A percentile compares a stretch with the other conserved stretches of the same genome.
These are phyloP conservation scores for Neonothopanus nambi DNA, from an alignment of 1,284 basidiomycete species.

Conservation along the genomic window DNA sequence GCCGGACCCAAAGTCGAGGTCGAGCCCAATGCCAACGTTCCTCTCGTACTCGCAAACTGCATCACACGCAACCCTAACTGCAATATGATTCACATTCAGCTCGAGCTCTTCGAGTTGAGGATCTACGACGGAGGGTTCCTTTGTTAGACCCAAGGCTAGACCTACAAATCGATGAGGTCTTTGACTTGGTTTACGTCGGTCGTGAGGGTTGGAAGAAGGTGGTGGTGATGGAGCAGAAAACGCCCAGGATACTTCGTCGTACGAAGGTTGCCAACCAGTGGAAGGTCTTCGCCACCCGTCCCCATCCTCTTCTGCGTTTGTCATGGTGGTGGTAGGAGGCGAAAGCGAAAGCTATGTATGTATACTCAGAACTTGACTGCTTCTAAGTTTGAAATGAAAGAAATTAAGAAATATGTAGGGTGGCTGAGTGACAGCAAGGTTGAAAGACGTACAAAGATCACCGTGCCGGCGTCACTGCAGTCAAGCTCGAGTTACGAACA, in stretches of 20 bases:
- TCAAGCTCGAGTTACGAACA: conserved; percentile 14
- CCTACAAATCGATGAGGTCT: not conserved
- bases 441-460: conserved; percentile 18
- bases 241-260: conserved; percentile 8
- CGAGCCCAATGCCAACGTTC: too few relatives aligned
- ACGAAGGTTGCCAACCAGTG: conserved; percentile 7
- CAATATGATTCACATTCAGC: conserved; percentile 35
- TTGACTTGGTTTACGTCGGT: conserved; percentile 7
- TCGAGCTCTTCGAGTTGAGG: conserved; percentile 19
- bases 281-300: conserved; percentile 32
- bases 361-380: conserved; percentile 17
- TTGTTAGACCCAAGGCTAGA: conserved; percentile 8
- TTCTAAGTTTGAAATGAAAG: conserved; percentile 19
- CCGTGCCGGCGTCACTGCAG: conserved; percentile 13
- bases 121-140: conserved; percentile 3
- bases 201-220: too few relatives aligned
- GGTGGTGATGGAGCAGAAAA: conserved; percentile 11
- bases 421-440: not conserved
- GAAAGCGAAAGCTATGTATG: too few relatives aligned
- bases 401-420: conserved; percentile 13
- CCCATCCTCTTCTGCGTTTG: conserved; percentile 31
- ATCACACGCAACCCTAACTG: conserved; percentile 31
- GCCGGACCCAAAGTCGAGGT: conserved; percentile 28
- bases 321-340: conserved; percentile 21
- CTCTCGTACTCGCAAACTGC: conserved; percentile 34